Percentiles rank a stretch among this genome's conserved stretches.
phyloP scores from a whole-genome alignment of 768 basidiomycete genomes.

The Artomyces pyxidatus region DNA sequence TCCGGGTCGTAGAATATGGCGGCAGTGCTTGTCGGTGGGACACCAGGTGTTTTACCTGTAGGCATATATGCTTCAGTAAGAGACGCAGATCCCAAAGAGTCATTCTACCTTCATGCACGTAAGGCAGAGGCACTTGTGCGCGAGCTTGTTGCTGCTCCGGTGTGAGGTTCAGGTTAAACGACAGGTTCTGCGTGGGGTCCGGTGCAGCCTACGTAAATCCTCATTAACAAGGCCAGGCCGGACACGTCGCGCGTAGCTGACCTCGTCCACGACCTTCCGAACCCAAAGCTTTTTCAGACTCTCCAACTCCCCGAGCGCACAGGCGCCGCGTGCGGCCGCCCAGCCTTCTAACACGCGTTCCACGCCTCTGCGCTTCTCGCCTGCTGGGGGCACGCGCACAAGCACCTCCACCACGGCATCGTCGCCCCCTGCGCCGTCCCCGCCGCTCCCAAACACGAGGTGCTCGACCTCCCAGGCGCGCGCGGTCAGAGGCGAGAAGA shows the following conservation, averaged over 20 bases:
- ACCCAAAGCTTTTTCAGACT: constrained; percentile 42
- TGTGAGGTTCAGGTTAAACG: constrained; percentile 87
- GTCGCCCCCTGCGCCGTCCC: constrained; percentile 36
- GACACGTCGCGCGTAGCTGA: too few relatives aligned
- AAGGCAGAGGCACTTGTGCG: constrained; percentile 81
- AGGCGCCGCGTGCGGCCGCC: constrained; percentile 31
- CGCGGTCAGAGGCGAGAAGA: constrained; percentile 65
- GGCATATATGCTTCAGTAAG: neutral
- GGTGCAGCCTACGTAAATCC: constrained; percentile 28
- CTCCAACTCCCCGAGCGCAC: constrained; percentile 43
- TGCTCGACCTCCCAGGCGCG: constrained; percentile 49
- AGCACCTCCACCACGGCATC: constrained; percentile 62
- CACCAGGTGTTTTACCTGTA: constrained; percentile 29
- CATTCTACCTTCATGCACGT: constrained; percentile 72
- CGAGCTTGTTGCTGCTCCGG: constrained; percentile 72
- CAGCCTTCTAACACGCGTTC: constrained; percentile 63
- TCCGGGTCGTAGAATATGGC: constrained; percentile 87
- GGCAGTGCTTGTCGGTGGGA: constrained; percentile 18
- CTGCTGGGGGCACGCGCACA: constrained; percentile 31
- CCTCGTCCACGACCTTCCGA: constrained; percentile 22
- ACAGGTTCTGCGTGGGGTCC: constrained; percentile 61
- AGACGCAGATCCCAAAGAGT: neutral
- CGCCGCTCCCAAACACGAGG: constrained; percentile 49
- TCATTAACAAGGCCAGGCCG: too few relatives aligned
- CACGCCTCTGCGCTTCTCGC: constrained; percentile 41